Conservation (phyloP, 148 eudicot genomes). For the Spergularia bocconei region DNA sequence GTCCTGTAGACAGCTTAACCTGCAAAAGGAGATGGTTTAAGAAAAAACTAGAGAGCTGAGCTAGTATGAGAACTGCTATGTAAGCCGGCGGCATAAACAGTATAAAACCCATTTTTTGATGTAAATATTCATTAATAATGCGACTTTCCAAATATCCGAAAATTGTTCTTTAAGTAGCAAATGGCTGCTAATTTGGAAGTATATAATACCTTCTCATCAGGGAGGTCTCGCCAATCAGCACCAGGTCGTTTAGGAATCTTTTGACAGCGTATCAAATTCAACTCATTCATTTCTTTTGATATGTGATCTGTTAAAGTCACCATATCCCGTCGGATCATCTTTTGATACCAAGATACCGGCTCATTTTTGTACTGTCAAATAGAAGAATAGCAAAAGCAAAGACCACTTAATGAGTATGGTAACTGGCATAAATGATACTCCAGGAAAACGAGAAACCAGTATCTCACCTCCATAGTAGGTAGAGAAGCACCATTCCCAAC, state of each 20-base stretch:
- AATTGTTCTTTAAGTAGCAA: background rate
- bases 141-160: background rate
- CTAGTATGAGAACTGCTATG: background rate
- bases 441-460: slow-evolving; percentile 3
- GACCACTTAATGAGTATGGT: background rate
- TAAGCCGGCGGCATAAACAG: background rate
- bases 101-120: background rate
- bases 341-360: slow-evolving; percentile 88
- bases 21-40: slow-evolving; percentile 28
- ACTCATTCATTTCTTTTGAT: slow-evolving; percentile 86
- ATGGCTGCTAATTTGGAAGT: background rate
- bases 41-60: background rate
- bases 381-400: background rate
- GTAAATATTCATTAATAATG: background rate
- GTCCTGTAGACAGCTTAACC: slow-evolving; percentile 79
- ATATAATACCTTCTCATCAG: slow-evolving; percentile 79
- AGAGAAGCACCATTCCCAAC: slow-evolving; percentile 83
- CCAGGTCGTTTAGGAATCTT: slow-evolving; percentile 85
- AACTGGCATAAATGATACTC: background rate
- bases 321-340: slow-evolving; percentile 67
- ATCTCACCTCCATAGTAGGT: slow-evolving; percentile 62
- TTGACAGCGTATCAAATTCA: slow-evolving; percentile 85
- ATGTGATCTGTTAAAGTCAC: slow-evolving; percentile 68
- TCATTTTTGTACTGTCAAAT: slow-evolving; percentile 66
- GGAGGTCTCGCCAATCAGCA: slow-evolving; percentile 96